Conservation (phyloP, 768 basidiomycete species). For the Boletales sp. region DNA sequence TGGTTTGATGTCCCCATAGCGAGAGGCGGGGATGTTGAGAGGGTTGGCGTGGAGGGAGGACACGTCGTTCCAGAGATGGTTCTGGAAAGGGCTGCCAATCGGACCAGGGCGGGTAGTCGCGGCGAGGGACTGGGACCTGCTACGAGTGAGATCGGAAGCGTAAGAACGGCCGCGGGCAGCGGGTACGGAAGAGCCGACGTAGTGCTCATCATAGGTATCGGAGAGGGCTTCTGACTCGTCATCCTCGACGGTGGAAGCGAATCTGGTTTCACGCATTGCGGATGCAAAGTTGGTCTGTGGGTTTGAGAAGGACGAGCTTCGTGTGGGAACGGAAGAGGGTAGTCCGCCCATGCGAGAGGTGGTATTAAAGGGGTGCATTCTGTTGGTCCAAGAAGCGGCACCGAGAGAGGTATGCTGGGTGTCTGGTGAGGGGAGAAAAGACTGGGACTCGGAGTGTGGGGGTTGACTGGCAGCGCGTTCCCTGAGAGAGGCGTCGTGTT, state of each 20-base stretch:
- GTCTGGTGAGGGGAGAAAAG: too few relatives aligned
- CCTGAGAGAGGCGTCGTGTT: constrained; percentile 44
- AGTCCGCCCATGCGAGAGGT: too few relatives aligned
- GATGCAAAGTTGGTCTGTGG: constrained; percentile 56
- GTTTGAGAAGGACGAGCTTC: constrained; percentile 67
- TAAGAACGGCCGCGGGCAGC: constrained; percentile 54
- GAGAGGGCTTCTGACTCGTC: constrained; percentile 67
- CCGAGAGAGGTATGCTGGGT: not conserved
- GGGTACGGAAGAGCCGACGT: constrained; percentile 39
- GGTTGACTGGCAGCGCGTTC: constrained; percentile 73
- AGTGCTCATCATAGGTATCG: constrained; percentile 61
- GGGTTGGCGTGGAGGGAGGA: too few relatives aligned
- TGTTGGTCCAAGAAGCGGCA: constrained; percentile 39
- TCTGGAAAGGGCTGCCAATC: constrained; percentile 48
- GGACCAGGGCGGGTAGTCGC: constrained; percentile 50
- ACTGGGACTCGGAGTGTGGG: too few relatives aligned
- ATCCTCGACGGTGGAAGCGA: constrained; percentile 78
- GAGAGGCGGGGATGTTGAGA: constrained; percentile 49
- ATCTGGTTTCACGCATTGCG: constrained; percentile 62
- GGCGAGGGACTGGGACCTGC: constrained; percentile 75
- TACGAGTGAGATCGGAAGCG: constrained; percentile 61
- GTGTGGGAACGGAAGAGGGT: constrained; percentile 60
- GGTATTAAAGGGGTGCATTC: constrained; percentile 43
- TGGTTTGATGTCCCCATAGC: constrained; percentile 63
- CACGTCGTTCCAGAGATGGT: constrained; percentile 58